These are phyloP conservation scores for Lactifluus hygrophoroides DNA, from an alignment of 768 basidiomycete species.

Conservation along the genomic window DNA sequence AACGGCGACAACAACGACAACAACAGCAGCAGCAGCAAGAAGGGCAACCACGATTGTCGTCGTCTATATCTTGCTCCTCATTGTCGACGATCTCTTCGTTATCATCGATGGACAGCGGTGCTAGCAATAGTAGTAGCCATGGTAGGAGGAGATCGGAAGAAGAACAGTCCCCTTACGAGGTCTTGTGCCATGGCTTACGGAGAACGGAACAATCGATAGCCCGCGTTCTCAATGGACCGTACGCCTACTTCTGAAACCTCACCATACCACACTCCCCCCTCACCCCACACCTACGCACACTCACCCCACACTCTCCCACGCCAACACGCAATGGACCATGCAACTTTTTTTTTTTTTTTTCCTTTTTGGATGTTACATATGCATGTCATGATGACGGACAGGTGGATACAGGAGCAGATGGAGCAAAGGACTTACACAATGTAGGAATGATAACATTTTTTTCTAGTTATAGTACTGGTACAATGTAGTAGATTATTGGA, in stretches of 20 bases:
- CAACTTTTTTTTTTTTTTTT: too few relatives aligned
- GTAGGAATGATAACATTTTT: too few relatives aligned
- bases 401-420: too few relatives aligned
- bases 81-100: background rate
- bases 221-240: background rate
- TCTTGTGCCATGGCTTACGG: slow-evolving; percentile 5
- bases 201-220: slow-evolving; percentile 1
- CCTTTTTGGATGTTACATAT: too few relatives aligned
- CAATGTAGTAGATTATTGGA: too few relatives aligned
- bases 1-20: background rate
- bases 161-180: slow-evolving; percentile 2
- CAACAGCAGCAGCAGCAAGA: too few relatives aligned
- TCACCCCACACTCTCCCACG: background rate
- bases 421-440: too few relatives aligned
- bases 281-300: background rate
- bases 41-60: background rate
- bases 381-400: too few relatives aligned
- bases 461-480: too few relatives aligned
- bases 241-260: background rate
- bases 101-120: background rate
- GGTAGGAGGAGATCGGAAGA: too few relatives aligned
- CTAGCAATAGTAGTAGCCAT: background rate
- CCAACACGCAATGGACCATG: background rate
- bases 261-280: background rate
- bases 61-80: background rate